These are phyloP conservation scores for Cryptococcus hybrid DNA, from an alignment of 1,284 basidiomycete genomes.

Conservation along the genomic window DNA sequence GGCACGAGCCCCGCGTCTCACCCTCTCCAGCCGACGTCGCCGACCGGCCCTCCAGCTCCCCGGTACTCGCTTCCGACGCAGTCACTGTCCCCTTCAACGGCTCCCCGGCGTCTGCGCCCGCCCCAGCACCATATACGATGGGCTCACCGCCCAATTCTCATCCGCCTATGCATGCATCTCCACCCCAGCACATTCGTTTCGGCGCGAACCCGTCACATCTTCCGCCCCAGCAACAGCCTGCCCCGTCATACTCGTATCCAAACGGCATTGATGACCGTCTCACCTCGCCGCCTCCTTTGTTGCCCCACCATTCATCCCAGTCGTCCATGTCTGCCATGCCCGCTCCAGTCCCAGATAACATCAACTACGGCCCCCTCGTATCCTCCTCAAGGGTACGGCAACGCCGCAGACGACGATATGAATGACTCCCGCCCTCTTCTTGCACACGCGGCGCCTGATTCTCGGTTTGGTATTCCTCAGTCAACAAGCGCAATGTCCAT, in stretches of 20 bases:
- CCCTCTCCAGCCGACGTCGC: slow-evolving; percentile 13
- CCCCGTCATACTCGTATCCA: slow-evolving; percentile 7
- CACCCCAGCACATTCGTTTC: slow-evolving; percentile 14
- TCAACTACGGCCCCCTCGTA: slow-evolving; percentile 10
- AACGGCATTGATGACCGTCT: slow-evolving; percentile 31
- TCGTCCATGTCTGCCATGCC: neutral
- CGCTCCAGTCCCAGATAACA: slow-evolving; percentile 1
- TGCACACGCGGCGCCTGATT: slow-evolving; percentile 28
- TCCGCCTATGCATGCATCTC: slow-evolving; percentile 3
- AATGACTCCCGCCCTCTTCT: slow-evolving; percentile 42
- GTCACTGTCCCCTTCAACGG: no score
- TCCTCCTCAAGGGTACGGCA: slow-evolving; percentile 13
- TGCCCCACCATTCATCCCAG: slow-evolving; percentile 25
- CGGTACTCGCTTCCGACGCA: no score
- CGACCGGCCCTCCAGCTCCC: neutral
- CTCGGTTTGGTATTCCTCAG: slow-evolving; percentile 26
- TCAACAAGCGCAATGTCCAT: slow-evolving; percentile 11
- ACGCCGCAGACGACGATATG: slow-evolving; percentile 27
- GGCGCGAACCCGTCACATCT: slow-evolving; percentile 22
- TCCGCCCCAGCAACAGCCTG: neutral
- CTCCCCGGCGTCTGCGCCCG: neutral
- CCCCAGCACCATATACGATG: slow-evolving; percentile 5
- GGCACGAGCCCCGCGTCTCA: slow-evolving; percentile 21
- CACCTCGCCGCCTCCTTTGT: slow-evolving; percentile 36
- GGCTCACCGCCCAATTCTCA: slow-evolving; percentile 6